Base-by-base conservation (phyloP, 1,139 yeast species). In the Scheffersomyces titani region DNA sequence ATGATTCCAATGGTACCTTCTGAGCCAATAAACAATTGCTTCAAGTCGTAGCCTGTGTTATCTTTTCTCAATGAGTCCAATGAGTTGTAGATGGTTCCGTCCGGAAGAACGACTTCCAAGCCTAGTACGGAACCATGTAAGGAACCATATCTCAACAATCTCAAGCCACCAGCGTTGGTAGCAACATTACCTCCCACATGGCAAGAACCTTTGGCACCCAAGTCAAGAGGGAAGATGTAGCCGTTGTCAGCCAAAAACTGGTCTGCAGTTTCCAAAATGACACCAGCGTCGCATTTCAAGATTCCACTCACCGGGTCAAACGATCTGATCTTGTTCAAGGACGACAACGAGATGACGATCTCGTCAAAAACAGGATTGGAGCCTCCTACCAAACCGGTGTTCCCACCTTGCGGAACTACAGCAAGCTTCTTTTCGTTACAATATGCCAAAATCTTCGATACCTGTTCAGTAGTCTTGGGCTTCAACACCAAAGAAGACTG, bases 161-260 rank as follows among this genome's bases (percentile, higher is more conserved):
- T 82, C 65, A 93, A 81, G 0, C 99, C 99, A 67, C 99, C 98
- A 5, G 99, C 98, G 70, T 93, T 93, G 19, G 98, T 92, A 6
- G 98, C 97, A 48, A 92, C 96, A 57, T 88, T 91, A 59, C 98
- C 99, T 62, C 98, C 98, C 61, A 93, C 89, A 65, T 92, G 97
- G 72, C 99, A 93, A 2, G 97, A 92, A 19, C 99, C 99, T 75
- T 93, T 93, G 51, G 99, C 98, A 54, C 99, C 99, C 59, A 93
- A 78, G 70, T 93, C 99, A 53, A 93, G 80, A 22, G 99, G 99
- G 82, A 93, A 93, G 56, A 93, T 90, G 73, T 89, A 90, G 3
- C 96, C 97, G 22, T 85, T 77, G 60, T 92, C 97, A 21, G 89
- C 87, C 59, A 94, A 77, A 68, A 73, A 91, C 61, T 83, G 83